Evolutionary conservation across 257 asterid genomes (phyloP).

Genomic region (Capsicum baccatum): DNA sequence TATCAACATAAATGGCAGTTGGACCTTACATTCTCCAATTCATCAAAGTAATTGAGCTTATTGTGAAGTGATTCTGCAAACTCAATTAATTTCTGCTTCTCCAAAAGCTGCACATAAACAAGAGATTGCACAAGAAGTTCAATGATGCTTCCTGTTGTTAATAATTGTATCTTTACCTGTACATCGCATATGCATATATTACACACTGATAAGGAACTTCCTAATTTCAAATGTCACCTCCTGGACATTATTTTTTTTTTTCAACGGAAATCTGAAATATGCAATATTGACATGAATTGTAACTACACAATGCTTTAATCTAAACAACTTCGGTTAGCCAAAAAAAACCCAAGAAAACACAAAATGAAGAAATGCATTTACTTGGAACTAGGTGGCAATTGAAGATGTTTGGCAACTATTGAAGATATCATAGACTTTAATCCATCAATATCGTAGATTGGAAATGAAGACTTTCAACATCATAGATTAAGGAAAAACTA

Average conservation of each 20-base stretch:
- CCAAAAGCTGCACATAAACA: conserved; percentile 76
- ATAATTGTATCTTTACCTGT: not conserved
- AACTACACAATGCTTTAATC: not conserved
- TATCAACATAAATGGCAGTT: conserved; percentile 39
- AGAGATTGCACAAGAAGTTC: conserved; percentile 31
- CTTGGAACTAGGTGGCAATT: not conserved
- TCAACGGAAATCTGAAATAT: not conserved
- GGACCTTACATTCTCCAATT: conserved; percentile 97
- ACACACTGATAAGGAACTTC: not conserved
- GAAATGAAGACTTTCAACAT: not conserved
- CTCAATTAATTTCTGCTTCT: conserved; percentile 89
- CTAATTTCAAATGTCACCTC: conserved; percentile 5
- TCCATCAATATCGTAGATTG: not conserved
- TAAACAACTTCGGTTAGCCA: not conserved
- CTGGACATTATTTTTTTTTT: not conserved
- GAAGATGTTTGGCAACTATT: conserved; percentile 7
- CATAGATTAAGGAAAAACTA: not conserved
- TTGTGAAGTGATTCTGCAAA: conserved; percentile 96
- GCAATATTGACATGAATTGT: conserved; percentile 7
- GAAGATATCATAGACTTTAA: not conserved
- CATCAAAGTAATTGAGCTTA: conserved; percentile 97
- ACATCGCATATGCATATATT: not conserved
- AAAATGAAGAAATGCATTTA: conserved; percentile 15
- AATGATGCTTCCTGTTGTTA: not conserved
- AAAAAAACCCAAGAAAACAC: not conserved